Base-by-base conservation (phyloP, 257 asterid genomes). In the Solanum virginianum region DNA sequence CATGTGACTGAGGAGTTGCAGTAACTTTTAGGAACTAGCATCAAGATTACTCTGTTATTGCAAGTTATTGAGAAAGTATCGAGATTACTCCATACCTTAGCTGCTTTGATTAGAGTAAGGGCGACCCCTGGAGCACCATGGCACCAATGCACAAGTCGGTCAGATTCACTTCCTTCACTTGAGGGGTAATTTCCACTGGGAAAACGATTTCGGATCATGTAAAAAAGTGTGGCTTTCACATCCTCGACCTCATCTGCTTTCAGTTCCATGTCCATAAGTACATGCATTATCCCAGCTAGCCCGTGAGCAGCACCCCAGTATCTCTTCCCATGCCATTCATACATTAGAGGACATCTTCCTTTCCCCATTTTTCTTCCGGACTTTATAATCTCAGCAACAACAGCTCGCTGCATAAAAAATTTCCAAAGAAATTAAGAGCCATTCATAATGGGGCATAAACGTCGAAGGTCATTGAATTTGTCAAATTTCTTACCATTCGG, bases 261-360 rank as follows among this genome's bases (percentile, higher is more conserved):
- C 90, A 95, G 90, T 82, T 93, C 98, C 91, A 91, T 87, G 69
- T 95, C 94, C 97, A 95, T 86, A 82, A 93, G 87, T 71, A 92
- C 93, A 77, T 94, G 85, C 87, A 92, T 86, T 68, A 95, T 94
- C 87, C 98, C 98, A 63, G 98, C 96, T 62, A 95, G 81, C 36
- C 98, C 98, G 75, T 94, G 98, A 68, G 96, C 98, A 9, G 97
- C 98, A 79, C 98, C 98, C 98, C 96, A 93, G 45, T 94, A 94
- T 83, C 57, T 92, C 62, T 94, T 92, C 36, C 94, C 96, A 53
- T 95, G 96, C 98, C 98, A 95, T 89, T 93, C 93, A 71, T 89
- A 94, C 96, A 93, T 94, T 87, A 95, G 87, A 9, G 98, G 94
- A 39, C 95, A 91, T 83, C 90, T 89, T 79, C 87, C 88, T 18